phyloP scores from a whole-genome alignment of 768 basidiomycete genomes.

The Tylopilus plumbeoviolaceoides region DNA sequence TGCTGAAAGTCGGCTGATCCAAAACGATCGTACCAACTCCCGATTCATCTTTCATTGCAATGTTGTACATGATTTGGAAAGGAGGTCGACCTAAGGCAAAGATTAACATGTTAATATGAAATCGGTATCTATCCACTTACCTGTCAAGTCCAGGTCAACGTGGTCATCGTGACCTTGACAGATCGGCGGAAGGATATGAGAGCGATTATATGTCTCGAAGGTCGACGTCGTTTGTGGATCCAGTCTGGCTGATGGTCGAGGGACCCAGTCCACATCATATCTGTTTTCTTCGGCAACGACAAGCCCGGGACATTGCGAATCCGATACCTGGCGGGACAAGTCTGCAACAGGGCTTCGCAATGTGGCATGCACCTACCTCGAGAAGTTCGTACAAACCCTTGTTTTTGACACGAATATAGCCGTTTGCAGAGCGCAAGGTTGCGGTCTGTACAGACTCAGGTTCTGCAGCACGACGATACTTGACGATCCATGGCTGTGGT shows the following conservation, averaged over 20 bases:
- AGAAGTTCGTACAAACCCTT: slow-evolving; percentile 73
- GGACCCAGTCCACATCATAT: slow-evolving; percentile 76
- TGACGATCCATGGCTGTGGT: slow-evolving; percentile 80
- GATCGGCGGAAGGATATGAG: slow-evolving; percentile 69
- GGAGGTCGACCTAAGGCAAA: slow-evolving; percentile 69
- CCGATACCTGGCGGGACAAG: slow-evolving; percentile 55
- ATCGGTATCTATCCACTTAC: slow-evolving; percentile 34
- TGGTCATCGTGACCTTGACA: slow-evolving; percentile 81
- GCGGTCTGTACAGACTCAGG: slow-evolving; percentile 39
- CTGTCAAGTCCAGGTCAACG: slow-evolving; percentile 79
- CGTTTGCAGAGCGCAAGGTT: slow-evolving; percentile 60
- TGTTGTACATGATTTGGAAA: slow-evolving; percentile 89
- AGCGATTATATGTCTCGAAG: slow-evolving; percentile 64
- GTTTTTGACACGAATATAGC: slow-evolving; percentile 65
- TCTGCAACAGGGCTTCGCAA: background rate
- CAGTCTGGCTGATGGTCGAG: slow-evolving; percentile 70
- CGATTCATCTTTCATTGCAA: slow-evolving; percentile 62
- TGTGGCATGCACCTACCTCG: slow-evolving; percentile 42
- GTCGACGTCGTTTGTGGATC: slow-evolving; percentile 52
- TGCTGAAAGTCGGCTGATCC: slow-evolving; percentile 78
- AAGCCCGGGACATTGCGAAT: slow-evolving; percentile 81
- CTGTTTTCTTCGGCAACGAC: slow-evolving; percentile 55
- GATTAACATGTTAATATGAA: background rate
- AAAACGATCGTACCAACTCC: slow-evolving; percentile 69
- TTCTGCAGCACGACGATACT: slow-evolving; percentile 56